Evolutionary conservation across 148 eudicot species (phyloP).

Genomic region (Chenopodium quinoa): DNA sequence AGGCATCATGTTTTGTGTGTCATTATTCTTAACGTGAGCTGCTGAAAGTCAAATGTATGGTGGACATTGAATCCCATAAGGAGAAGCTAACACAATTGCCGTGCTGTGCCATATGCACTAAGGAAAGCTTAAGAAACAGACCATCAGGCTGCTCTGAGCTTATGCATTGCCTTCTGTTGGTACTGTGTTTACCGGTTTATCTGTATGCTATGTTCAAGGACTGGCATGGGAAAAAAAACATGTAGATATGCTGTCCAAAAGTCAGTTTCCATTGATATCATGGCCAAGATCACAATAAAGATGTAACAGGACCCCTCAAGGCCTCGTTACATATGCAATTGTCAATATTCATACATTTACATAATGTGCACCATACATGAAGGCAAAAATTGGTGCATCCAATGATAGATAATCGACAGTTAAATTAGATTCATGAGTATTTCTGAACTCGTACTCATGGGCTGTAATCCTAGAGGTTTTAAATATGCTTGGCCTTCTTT

Average conservation of each 20-base stretch:
- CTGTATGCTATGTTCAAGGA: too few relatives aligned
- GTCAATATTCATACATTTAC: constrained; percentile 27
- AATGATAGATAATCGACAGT: constrained; percentile 9
- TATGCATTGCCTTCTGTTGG: background rate
- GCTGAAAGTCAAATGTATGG: background rate
- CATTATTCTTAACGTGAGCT: background rate
- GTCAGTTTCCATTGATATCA: background rate
- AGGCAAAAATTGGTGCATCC: constrained; percentile 38
- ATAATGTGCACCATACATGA: constrained; percentile 35
- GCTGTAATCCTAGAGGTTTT: background rate
- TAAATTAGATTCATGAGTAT: constrained; percentile 13
- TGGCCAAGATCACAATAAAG: background rate
- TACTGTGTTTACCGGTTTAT: background rate
- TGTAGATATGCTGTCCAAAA: background rate
- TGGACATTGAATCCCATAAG: background rate
- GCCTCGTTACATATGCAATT: background rate
- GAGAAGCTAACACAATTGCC: background rate
- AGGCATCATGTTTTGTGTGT: background rate
- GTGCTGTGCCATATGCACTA: background rate
- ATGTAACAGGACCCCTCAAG: background rate
- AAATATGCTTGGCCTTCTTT: background rate
- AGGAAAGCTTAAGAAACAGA: background rate
- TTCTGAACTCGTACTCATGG: background rate
- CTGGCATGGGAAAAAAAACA: too few relatives aligned
- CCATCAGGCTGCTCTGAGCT: background rate